A percentile compares a stretch with the other conserved stretches of the same genome.
Evolutionary conservation across 805 yeast genomes (phyloP).

Genomic region (Cyberlindnera japonica): DNA sequence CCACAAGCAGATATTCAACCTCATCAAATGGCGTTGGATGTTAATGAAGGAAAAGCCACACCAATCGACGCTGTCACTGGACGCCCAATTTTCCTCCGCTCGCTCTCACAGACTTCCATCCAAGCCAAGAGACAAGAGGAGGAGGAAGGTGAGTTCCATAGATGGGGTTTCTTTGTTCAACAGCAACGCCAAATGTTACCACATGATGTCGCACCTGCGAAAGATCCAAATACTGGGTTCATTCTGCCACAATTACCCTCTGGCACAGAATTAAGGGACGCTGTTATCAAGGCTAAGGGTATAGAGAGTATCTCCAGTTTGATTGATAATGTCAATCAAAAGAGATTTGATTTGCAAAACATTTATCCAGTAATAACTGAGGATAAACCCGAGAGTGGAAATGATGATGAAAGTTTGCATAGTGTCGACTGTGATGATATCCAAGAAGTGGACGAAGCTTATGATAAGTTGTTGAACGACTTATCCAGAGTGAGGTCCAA

Average conservation of each 20-base stretch:
- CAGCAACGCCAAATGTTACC: conserved; percentile 43
- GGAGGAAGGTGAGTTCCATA: conserved; percentile 90
- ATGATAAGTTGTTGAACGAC: conserved; percentile 67
- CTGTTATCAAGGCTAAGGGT: conserved; percentile 71
- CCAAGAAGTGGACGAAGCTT: conserved; percentile 62
- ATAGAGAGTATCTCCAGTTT: conserved; percentile 65
- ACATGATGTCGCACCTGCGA: conserved; percentile 11
- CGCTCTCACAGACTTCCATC: conserved; percentile 57
- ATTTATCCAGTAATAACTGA: conserved; percentile 36
- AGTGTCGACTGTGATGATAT: conserved; percentile 15
- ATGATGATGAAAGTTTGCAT: conserved; percentile 9
- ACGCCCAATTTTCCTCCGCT: conserved; percentile 61
- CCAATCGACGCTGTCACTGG: conserved; percentile 71
- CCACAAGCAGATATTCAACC: conserved; percentile 53
- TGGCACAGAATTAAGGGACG: conserved; percentile 45
- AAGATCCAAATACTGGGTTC: conserved; percentile 12
- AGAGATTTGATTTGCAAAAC: conserved; percentile 47
- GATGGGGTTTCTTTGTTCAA: conserved; percentile 78
- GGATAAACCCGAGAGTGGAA: conserved; percentile 2
- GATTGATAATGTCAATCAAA: conserved; percentile 59
- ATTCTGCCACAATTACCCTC: conserved; percentile 38
- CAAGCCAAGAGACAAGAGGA: conserved; percentile 77
- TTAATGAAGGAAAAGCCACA: conserved; percentile 46
- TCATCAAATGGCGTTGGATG: conserved; percentile 69
- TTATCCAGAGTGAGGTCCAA: conserved; percentile 63